Conservation (phyloP, 495 filamentous ascomycete species). For the Penicillium steckii region DNA sequence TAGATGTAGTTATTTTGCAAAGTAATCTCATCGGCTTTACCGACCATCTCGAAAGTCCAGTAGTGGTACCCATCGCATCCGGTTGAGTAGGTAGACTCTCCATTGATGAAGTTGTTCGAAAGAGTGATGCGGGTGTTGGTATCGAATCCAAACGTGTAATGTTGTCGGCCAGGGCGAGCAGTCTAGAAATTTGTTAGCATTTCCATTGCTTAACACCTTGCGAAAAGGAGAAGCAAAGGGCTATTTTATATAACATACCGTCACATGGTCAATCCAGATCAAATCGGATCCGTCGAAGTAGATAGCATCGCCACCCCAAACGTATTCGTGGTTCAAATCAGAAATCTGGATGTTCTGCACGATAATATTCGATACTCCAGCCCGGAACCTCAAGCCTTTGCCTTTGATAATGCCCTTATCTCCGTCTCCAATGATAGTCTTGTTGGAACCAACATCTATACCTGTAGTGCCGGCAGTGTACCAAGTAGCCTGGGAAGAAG, state of each 20-base stretch:
- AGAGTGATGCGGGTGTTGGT: constrained; percentile 29
- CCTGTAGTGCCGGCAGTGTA: constrained; percentile 21
- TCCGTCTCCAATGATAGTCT: constrained; percentile 24
- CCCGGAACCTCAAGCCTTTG: constrained; percentile 25
- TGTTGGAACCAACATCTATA: constrained; percentile 25
- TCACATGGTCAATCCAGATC: constrained; percentile 29
- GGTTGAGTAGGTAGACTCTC: constrained; percentile 41
- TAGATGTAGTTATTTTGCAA: constrained; percentile 47
- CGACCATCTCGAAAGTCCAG: constrained; percentile 46
- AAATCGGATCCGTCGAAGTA: constrained; percentile 13
- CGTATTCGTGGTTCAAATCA: constrained; percentile 28
- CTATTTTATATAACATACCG: constrained; percentile 3
- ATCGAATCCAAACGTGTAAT: constrained; percentile 34
- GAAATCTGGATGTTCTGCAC: constrained; percentile 35
- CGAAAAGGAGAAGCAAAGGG: too few species aligned
- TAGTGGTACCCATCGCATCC: constrained; percentile 47
- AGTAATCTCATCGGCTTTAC: constrained; percentile 41
- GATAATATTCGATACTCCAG: constrained; percentile 27
- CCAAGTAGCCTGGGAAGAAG: constrained; percentile 3
- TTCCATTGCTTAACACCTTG: neutral
- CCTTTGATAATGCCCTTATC: constrained; percentile 26
- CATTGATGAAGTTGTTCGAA: constrained; percentile 40
- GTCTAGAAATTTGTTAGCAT: constrained; percentile 18
- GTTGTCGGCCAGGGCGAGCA: constrained; percentile 45
- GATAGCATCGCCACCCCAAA: constrained; percentile 28